These are phyloP conservation scores for Malassezia restricta DNA, from an alignment of 1,284 basidiomycete genomes.

Conservation along the genomic window DNA sequence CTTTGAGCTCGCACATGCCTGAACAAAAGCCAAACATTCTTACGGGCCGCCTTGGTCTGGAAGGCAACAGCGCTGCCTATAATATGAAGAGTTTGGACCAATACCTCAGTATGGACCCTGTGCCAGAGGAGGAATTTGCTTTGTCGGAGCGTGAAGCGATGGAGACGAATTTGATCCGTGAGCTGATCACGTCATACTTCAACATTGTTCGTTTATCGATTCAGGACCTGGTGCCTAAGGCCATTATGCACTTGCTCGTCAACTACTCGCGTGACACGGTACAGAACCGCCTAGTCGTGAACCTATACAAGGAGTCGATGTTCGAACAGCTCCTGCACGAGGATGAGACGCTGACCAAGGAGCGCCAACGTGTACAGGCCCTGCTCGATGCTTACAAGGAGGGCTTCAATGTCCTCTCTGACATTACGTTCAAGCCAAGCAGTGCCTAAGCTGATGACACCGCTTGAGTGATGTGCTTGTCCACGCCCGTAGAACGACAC, in stretches of 20 bases:
- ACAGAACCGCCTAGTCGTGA: conserved; percentile 83
- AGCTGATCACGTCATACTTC: conserved; percentile 90
- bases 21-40: conserved; percentile 27
- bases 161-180: conserved; percentile 88
- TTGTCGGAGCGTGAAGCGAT: conserved; percentile 76
- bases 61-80: conserved; percentile 72
- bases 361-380: conserved; percentile 83
- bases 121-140: conserved; percentile 47
- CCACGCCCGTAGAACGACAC: too few species aligned
- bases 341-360: conserved; percentile 84
- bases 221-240: conserved; percentile 88
- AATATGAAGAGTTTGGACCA: conserved; percentile 98
- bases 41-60: conserved; percentile 55
- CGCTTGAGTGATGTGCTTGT: too few species aligned
- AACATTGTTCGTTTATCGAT: conserved; percentile 89
- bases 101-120: conserved; percentile 51
- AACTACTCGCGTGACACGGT: conserved; percentile 92
- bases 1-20: conserved; percentile 8
- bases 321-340: conserved; percentile 86
- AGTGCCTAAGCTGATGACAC: conserved; percentile 1
- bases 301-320: conserved; percentile 67
- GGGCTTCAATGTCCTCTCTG: conserved; percentile 55
- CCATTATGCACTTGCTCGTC: conserved; percentile 59
- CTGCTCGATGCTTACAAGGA: conserved; percentile 93
- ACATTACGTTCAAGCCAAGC: conserved; percentile 10